Base-by-base conservation (phyloP, 495 filamentous ascomycete genomes). In the Aspergillus diversus region DNA sequence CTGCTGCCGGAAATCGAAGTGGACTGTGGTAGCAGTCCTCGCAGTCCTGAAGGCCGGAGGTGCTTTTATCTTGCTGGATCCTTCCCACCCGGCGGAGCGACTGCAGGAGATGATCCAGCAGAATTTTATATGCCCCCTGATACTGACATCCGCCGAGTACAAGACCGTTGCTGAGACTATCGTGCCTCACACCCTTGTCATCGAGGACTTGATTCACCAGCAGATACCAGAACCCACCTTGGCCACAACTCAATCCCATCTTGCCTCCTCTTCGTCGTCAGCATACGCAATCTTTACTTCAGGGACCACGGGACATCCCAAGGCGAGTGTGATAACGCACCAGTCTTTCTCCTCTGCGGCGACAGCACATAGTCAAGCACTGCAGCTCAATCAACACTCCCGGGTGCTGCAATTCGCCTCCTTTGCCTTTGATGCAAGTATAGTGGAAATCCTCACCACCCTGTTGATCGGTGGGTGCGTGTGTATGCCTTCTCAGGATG, bases 361-460 rank as follows among this genome's bases (percentile, higher is more conserved):
- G 4, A 58, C 33, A 37, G 51, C 51, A 2, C 21, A 54, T 39
- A 60, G 59, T 9, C 33, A 31, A 9, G 57, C 42, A 0, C 47
- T 64, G 27, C 33, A 13, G 21, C 37, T 63, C n/a, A 42, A 52
- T 16, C 1, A 31, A 21, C 8, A 27, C n/a, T 63, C 69, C 5
- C 71, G 86, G 12, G 80, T 84, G 13, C 80, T 90, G 63, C 84
- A 88, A 51, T 81, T 89, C 51, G 81, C 85, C 0, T 82, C 84
- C 15, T 86, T 83, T 68, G 80, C 81, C 12, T 86, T 87, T 50
- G 88, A 90, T 58, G 75, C 81, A 34, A 79, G 81, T 34, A 75
- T 87, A 9, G 65, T 72, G 2, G 85, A 89, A 50, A 78, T 86
- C 17, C 79, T 88, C 42, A 79, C 79, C 7, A 85, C 84, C 0